These are phyloP conservation scores for Rosellinia necatrix DNA, from an alignment of 2,329 filamentous ascomycete genomes.

Conservation along the genomic window DNA sequence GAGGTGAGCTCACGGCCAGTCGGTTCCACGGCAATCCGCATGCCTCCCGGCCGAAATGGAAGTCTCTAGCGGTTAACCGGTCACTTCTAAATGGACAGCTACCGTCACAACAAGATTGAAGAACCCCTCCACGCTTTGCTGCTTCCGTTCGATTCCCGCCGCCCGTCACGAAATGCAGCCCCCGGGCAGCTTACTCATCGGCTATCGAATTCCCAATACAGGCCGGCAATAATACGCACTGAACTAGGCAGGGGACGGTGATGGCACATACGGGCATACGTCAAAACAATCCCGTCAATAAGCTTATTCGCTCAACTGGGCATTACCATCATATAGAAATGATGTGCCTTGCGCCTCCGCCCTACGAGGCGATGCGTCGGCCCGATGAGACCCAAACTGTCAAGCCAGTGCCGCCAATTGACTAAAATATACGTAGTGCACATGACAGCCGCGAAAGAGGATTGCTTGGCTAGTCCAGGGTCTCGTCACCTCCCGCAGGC, in stretches of 20 bases:
- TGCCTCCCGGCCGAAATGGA: constrained; percentile 53
- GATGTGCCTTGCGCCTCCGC: not conserved
- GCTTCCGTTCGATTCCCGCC: not conserved
- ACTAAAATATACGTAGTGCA: constrained; percentile 8
- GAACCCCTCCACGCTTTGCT: not conserved
- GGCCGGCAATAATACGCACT: constrained; percentile 1
- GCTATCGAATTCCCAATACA: not conserved
- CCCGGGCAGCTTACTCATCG: not conserved
- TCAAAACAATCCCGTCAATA: not conserved
- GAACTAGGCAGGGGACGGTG: constrained; percentile 8
- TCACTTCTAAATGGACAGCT: not conserved
- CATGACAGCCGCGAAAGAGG: constrained; percentile 21
- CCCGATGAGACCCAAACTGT: constrained; percentile 7
- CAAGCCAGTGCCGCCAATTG: constrained; percentile 6
- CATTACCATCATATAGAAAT: constrained; percentile 5
- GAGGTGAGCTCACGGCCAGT: constrained; percentile 52
- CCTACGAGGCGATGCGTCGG: constrained; percentile 11
- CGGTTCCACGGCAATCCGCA: constrained; percentile 55
- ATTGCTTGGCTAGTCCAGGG: constrained; percentile 16
- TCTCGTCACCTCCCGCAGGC: constrained; percentile 19
- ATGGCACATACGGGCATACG: not conserved
- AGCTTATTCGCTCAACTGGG: constrained; percentile 16
- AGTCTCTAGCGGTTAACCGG: constrained; percentile 42
- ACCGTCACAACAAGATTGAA: not conserved
- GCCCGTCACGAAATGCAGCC: not conserved